Evolutionary conservation across 495 filamentous ascomycete genomes (phyloP).

Genomic region (Penicillium antarcticum): DNA sequence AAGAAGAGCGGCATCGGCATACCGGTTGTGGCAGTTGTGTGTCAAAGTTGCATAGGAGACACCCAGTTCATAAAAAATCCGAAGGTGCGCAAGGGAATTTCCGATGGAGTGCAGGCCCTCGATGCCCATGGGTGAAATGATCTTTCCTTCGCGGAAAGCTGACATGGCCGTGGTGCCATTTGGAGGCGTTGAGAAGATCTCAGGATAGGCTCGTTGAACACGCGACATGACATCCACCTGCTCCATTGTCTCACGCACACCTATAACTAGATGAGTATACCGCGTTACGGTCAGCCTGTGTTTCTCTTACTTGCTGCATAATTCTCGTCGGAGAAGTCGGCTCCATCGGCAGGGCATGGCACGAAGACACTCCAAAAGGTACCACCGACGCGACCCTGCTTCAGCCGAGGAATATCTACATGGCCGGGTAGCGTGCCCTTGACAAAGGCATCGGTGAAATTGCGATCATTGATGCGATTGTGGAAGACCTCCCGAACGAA

Average conservation of each 20-base stretch:
- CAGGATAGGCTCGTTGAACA: constrained; percentile 63
- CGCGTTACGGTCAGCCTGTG: not conserved
- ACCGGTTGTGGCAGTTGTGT: constrained; percentile 91
- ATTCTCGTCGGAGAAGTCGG: constrained; percentile 69
- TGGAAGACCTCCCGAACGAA: constrained; percentile 61
- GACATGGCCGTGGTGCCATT: constrained; percentile 56
- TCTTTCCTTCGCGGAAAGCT: constrained; percentile 56
- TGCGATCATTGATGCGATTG: constrained; percentile 73
- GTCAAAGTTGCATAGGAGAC: constrained; percentile 89
- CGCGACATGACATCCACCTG: constrained; percentile 81
- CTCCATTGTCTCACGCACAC: constrained; percentile 68
- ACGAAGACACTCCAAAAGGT: constrained; percentile 92
- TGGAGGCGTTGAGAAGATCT: constrained; percentile 58
- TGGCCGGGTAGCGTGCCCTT: constrained; percentile 65
- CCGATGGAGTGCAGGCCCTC: constrained; percentile 96
- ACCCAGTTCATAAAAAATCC: constrained; percentile 72
- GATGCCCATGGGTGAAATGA: constrained; percentile 73
- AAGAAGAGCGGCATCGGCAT: constrained; percentile 77
- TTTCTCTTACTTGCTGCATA: constrained; percentile 52
- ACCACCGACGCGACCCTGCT: constrained; percentile 50
- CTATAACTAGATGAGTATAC: constrained; percentile 25
- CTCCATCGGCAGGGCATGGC: constrained; percentile 67
- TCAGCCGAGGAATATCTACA: constrained; percentile 72
- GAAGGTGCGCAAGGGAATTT: constrained; percentile 74
- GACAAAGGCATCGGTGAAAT: constrained; percentile 69